Evolutionary conservation across 768 basidiomycete species (phyloP), one percentile per base, ranked within the genome.

Genomic region (Chiua virens): DNA sequence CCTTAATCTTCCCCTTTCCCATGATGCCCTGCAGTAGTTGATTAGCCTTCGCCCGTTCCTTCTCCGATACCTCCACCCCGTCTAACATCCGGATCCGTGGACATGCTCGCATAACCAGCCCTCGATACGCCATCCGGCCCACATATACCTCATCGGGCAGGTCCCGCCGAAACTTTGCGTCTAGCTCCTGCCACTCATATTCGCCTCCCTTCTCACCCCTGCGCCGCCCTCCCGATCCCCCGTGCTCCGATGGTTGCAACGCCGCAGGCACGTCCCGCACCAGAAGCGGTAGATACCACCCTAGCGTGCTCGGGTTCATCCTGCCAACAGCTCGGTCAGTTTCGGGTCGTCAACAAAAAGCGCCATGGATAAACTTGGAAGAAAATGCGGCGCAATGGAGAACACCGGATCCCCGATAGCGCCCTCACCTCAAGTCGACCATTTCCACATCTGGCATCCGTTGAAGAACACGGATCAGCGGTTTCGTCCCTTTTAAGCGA

Each of bases 281-380:
- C 45, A 94, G 77, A 47, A 98, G 72, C 21, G 97, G 93, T 30
- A 97, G 78, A 70, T 99, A 98, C 88, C 92, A 96, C 7, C 91
- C 91, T 11, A 98, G 83, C 18, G 95, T 98, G 59, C 89, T 92
- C 47, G 97, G 95, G 65, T 99, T 99, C 93, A 98, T 97, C 70
- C 86, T 81, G 59, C 42, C 50, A 52, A 48, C 47, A 7, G n/a
- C 3, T 63, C 58, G 64, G 62, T 66, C 58, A 63, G 55, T 64
- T 22, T 54, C 64, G 61, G 57, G 61, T 65, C 52, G 48, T 38
- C 63, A 55, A 39, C 52, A 40, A n/a, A 27, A 38, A 34, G 2
- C 17, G 2, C 36, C 21, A n/a, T 36, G 13, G 28, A 36, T 9
- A 42, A 36, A 38, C 11, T 22, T 8, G 27, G 3, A 10, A 20